Base-by-base conservation (phyloP, 2,329 filamentous ascomycete genomes). In the Epicoccum nigrum region DNA sequence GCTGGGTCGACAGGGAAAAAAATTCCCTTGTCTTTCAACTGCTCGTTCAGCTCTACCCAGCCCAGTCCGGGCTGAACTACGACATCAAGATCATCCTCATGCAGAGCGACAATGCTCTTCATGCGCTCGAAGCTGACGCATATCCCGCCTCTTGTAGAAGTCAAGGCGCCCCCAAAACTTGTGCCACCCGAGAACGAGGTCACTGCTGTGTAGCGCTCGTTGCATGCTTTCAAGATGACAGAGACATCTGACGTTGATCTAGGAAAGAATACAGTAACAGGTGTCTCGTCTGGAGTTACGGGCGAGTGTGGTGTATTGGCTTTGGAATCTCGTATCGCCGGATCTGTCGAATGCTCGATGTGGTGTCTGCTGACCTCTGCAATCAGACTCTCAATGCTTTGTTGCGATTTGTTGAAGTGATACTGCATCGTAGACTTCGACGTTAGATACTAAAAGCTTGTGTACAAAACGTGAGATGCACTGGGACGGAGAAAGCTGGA, bases 1-100 rank as follows among this genome's bases (percentile, higher is more conserved):
- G 91, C 91, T n/a, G 92, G 92, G 74, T 96, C 92, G 0, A 90
- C 90, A 9, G 92, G 92, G 74, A 96, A 96, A 78, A 95, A 96
- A 3, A 96, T 80, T 8, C 88, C 88, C 20, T 69, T 65, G 47
- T 87, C 77, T 51, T 58, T 45, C 17, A 96, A 80, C 50, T 85
- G 77, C 62, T 92, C 88, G 68, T 96, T 96, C 34, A 96, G 77
- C 5, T 83, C 72, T 73, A 95, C 89, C 92, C 92, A 96, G 1
- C 90, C 89, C 11, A 96, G 81, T 1, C 88, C 90, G 56, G 83
- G 37, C 71, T 86, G 59, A 43, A 79, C 64, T 69, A 83, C 69
- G 69, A 85, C 76, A 77, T 86, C 66, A 70, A 83, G 48, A 73
- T 86, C 49, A 63, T 86, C 83, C 73, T 88, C 86, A 70, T 96